A percentile compares a stretch with the other conserved stretches of the same genome.
phyloP scores from a whole-genome alignment of 768 basidiomycete species.

The Hericium rajendrae region DNA sequence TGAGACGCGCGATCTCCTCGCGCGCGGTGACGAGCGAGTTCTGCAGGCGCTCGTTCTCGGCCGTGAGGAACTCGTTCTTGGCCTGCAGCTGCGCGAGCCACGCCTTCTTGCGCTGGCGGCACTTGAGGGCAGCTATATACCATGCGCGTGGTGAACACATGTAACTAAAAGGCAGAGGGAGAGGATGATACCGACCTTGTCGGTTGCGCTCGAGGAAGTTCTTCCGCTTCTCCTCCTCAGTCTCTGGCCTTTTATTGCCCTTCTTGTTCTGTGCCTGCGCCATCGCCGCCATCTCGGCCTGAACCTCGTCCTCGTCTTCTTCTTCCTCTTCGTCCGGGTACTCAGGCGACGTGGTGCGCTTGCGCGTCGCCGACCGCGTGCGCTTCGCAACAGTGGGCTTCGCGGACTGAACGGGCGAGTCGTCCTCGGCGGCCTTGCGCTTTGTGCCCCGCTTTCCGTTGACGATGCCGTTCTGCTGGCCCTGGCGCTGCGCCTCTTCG shows the following conservation, averaged over 20 bases:
- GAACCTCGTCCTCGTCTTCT: constrained; percentile 19
- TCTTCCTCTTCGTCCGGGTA: constrained; percentile 28
- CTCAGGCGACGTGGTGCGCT: constrained; percentile 19
- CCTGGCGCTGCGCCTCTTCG: constrained; percentile 73
- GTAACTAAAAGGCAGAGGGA: neutral
- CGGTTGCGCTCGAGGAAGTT: constrained; percentile 97
- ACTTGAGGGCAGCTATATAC: constrained; percentile 84
- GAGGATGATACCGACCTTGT: constrained; percentile 59
- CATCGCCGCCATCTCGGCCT: neutral
- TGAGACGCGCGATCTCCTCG: constrained; percentile 85
- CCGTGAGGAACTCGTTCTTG: constrained; percentile 85
- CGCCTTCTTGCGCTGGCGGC: constrained; percentile 97
- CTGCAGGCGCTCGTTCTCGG: constrained; percentile 92
- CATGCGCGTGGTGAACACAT: constrained; percentile 6
- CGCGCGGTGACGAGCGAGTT: constrained; percentile 78
- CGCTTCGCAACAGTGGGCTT: constrained; percentile 22
- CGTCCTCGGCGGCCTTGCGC: constrained; percentile 52
- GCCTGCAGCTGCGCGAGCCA: constrained; percentile 91
- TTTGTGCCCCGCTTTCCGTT: constrained; percentile 51
- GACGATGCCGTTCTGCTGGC: constrained; percentile 21
- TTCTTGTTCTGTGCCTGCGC: constrained; percentile 15
- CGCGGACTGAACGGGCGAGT: constrained; percentile 20
- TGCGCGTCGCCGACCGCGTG: constrained; percentile 23
- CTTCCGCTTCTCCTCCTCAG: constrained; percentile 94
- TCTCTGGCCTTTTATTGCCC: constrained; percentile 71